Evolutionary conservation across 1,284 basidiomycete genomes (phyloP), one percentile per base, ranked within the genome.

Genomic region (Schizophyllum amplum): DNA sequence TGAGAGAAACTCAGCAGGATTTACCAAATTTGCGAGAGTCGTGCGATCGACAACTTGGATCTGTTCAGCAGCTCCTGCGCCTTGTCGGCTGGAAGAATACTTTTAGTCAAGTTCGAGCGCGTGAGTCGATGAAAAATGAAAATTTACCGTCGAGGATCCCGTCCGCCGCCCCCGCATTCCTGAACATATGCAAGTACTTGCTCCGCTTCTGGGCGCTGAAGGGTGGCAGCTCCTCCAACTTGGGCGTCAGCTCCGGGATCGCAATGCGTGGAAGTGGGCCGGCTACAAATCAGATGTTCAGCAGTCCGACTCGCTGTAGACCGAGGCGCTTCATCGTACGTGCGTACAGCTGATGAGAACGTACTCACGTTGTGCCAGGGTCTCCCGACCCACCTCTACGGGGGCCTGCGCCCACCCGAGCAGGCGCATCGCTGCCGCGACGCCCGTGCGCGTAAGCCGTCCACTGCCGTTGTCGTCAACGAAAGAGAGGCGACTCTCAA

Each of bases 351-450:
- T 20, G 53, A 22, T 13, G 4, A 42, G 49, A 47, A n/a, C 17
- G 6, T 21, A 55, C 23, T 52, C 47, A 62, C 61, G 33, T 53
- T 60, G 57, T 23, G 52, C 57, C 9, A 60, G 50, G 4, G 60
- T 25, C 22, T 60, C 57, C 13, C 52, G 49, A 1, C 54, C 51
- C 1, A 56, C 33, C 27, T 62, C 50, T 7, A 54, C 47, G 5
- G 57, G 59, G 1, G 49, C 56, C 51, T 62, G 61, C 2, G 61
- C 61, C 61, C 59, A 62, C 21, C 61, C 61, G 6, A 60, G 59
- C 9, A 62, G 48, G 17, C 61, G 53, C 4, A 62, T 47, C 17
- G 59, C 57, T 27, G 52, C 56, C 15, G 53, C 59, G 1, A 57
- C 56, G 42, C 59, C 56, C 4, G 2, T 25, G 20, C 54, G 59